phyloP scores from a whole-genome alignment of 805 yeast genomes.

The Vanderwaltozyma tropicalis region DNA sequence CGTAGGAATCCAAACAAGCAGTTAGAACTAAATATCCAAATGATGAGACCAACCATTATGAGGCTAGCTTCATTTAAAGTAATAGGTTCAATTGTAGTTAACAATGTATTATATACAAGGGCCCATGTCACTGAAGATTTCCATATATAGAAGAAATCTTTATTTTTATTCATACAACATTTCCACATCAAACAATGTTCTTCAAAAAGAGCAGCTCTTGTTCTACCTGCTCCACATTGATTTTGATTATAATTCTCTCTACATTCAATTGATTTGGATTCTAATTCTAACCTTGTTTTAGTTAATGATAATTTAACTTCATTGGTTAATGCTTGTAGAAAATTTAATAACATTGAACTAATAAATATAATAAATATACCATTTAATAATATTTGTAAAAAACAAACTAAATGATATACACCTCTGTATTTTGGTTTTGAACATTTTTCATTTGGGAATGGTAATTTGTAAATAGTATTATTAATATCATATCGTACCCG shows the following conservation, averaged over 20 bases:
- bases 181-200: conserved; percentile 52
- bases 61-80: conserved; percentile 49
- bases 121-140: conserved; percentile 31
- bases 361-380: neutral
- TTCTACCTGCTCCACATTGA: conserved; percentile 43
- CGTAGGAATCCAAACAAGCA: conserved; percentile 57
- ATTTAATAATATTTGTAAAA: conserved; percentile 1
- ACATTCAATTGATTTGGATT: conserved; percentile 47
- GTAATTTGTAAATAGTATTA: neutral
- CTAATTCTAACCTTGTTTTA: conserved; percentile 30
- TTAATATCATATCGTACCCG: neutral
- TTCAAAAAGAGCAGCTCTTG: conserved; percentile 47
- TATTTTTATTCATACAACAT: conserved; percentile 52
- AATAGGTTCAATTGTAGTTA: conserved; percentile 56
- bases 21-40: conserved; percentile 49
- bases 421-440: conserved; percentile 2
- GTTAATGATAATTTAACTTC: neutral
- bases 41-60: conserved; percentile 30
- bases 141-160: conserved; percentile 33
- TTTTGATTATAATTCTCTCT: conserved; percentile 42
- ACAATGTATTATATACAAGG: conserved; percentile 21
- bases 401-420: neutral
- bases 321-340: neutral
- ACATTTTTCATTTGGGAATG: neutral
- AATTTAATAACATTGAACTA: neutral